phyloP scores from a whole-genome alignment of 257 asterid genomes.

The Solanum arcanum region DNA sequence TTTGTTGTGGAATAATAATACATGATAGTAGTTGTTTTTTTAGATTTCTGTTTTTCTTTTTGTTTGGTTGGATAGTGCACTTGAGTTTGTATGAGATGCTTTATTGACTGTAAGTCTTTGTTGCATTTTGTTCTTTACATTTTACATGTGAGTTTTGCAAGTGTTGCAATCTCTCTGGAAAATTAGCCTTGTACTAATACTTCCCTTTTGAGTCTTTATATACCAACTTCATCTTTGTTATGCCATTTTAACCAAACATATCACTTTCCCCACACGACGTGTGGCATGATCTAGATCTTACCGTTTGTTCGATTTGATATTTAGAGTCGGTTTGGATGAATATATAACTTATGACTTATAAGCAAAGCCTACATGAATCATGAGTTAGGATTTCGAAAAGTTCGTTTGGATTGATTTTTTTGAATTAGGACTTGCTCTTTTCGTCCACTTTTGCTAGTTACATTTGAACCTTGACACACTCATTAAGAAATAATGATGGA shows the following conservation, averaged over 20 bases:
- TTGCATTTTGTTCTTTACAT: not conserved
- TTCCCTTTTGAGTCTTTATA: not conserved
- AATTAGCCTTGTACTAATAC: not conserved
- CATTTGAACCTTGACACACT: not conserved
- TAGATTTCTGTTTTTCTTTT: not conserved
- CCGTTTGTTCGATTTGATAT: not conserved
- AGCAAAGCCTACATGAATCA: not conserved
- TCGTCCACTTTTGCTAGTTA: no score
- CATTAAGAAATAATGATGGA: not conserved
- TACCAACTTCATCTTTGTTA: not conserved
- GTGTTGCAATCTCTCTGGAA: not conserved
- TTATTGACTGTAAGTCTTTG: not conserved
- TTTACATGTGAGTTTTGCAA: not conserved
- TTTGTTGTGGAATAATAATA: slow-evolving; percentile 1
- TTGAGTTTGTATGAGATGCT: not conserved
- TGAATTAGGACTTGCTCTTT: no score
- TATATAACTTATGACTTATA: no score
- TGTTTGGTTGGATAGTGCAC: not conserved
- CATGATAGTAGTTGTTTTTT: not conserved
- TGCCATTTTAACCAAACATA: not conserved
- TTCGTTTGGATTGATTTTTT: not conserved
- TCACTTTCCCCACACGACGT: not conserved
- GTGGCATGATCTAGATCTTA: not conserved
- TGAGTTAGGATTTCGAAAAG: not conserved
- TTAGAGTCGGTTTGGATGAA: not conserved